Percentiles rank a stretch among this genome's conserved stretches.
phyloP scores from a whole-genome alignment of 768 basidiomycete genomes.

The Podaxis sp. region DNA sequence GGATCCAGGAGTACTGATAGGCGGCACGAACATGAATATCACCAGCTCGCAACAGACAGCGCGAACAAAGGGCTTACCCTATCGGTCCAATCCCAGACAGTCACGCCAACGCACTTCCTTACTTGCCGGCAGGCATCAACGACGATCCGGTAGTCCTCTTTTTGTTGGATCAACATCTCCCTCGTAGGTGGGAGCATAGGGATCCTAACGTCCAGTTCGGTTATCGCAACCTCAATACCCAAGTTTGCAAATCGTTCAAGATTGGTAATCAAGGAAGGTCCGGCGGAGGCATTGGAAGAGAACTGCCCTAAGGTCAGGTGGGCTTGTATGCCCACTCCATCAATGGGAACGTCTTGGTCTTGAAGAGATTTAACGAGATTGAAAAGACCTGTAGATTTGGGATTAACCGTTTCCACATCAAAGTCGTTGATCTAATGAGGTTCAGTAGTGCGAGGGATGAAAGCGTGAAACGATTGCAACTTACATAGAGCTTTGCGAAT shows the following conservation, averaged over 20 bases:
- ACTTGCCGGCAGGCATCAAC: conserved; percentile 53
- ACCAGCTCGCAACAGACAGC: not conserved
- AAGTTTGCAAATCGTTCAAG: conserved; percentile 54
- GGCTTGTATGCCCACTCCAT: conserved; percentile 61
- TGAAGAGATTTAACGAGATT: conserved; percentile 47
- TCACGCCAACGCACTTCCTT: conserved; percentile 41
- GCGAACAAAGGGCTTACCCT: conserved; percentile 20
- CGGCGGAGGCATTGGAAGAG: conserved; percentile 26
- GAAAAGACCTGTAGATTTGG: not conserved
- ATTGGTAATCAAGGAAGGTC: conserved; percentile 38
- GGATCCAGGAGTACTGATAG: not conserved
- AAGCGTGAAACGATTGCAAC: not conserved
- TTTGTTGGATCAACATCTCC: conserved; percentile 51
- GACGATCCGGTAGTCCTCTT: conserved; percentile 56
- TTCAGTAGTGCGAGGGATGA: not conserved
- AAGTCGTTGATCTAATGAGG: not conserved
- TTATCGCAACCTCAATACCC: conserved; percentile 68
- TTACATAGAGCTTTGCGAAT: not conserved
- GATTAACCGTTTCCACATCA: not conserved
- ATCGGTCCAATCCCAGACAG: conserved; percentile 47
- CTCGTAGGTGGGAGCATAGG: conserved; percentile 45
- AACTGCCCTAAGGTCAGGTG: conserved; percentile 63
- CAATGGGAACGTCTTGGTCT: conserved; percentile 48
- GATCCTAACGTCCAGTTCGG: conserved; percentile 68
- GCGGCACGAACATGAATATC: not conserved